Conservation (phyloP, 73 alveolate species). For the Paramecium caudatum region DNA sequence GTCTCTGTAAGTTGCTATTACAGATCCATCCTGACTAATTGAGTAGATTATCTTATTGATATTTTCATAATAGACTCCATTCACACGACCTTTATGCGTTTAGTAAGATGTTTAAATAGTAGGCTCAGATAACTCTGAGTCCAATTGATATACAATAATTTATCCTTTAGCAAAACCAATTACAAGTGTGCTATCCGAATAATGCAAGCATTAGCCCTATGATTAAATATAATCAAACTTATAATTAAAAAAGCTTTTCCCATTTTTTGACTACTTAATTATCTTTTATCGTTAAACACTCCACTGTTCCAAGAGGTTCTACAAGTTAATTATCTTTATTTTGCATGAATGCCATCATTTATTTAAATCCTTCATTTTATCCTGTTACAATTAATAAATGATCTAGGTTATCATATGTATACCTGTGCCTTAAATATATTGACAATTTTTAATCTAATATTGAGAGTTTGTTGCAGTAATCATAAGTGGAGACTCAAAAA, state of each 20-base stretch:
- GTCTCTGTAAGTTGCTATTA: background rate
- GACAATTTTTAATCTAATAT: background rate
- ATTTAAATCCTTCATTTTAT: conserved; percentile 25
- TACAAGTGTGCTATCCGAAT: background rate
- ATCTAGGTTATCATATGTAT: too few relatives aligned
- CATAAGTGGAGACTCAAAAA: background rate
- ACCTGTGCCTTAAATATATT: background rate
- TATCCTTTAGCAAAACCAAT: conserved; percentile 25
- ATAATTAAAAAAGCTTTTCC: background rate
- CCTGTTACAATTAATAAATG: background rate
- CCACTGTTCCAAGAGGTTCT: conserved; percentile 47
- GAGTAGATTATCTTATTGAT: conserved; percentile 23
- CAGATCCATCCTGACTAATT: conserved; percentile 18
- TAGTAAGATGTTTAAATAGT: background rate
- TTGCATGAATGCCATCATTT: background rate
- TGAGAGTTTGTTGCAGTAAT: background rate
- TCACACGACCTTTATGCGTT: background rate
- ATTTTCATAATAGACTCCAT: conserved; percentile 51
- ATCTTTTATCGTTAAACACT: background rate
- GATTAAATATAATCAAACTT: background rate
- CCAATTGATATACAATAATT: background rate
- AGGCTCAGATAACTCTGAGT: background rate
- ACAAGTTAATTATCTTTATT: background rate
- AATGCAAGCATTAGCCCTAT: conserved; percentile 11
- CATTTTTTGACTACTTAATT: background rate